These are phyloP conservation scores for Cyclotella sp. DNA, from an alignment of 108 stramenopile species.

Conservation along the genomic window DNA sequence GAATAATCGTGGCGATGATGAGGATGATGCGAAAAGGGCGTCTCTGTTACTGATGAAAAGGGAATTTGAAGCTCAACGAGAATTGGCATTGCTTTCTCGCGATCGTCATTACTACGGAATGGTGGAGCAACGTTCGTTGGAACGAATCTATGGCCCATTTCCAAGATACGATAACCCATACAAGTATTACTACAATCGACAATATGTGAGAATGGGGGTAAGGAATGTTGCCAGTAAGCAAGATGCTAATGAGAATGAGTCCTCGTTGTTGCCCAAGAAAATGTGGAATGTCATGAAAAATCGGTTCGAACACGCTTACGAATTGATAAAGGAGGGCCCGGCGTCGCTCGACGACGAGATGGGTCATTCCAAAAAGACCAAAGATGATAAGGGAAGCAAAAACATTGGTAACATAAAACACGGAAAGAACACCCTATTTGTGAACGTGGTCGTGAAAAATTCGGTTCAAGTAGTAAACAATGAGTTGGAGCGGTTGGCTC, in stretches of 20 bases:
- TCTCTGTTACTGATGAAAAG: slow-evolving; percentile 5
- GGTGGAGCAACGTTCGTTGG: slow-evolving; percentile 47
- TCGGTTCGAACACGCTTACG: slow-evolving; percentile 78
- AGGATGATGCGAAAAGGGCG: neutral
- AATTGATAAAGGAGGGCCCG: slow-evolving; percentile 81
- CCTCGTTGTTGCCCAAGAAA: slow-evolving; percentile 39
- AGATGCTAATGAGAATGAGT: slow-evolving; percentile 6
- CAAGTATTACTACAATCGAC: slow-evolving; percentile 38
- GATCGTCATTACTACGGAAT: slow-evolving; percentile 77
- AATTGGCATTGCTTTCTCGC: slow-evolving; percentile 57
- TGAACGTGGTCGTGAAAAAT: slow-evolving; percentile 85
- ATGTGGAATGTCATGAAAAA: slow-evolving; percentile 58
- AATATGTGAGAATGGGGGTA: slow-evolving; percentile 6
- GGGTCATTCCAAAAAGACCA: slow-evolving; percentile 53
- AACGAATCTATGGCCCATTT: slow-evolving; percentile 39
- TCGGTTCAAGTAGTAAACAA: slow-evolving; percentile 76
- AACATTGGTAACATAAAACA: slow-evolving; percentile 47
- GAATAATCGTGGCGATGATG: neutral
- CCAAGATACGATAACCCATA: slow-evolving; percentile 28
- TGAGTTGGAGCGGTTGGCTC: slow-evolving; percentile 77
- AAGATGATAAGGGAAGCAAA: slow-evolving; percentile 35
- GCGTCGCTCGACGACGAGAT: slow-evolving; percentile 8
- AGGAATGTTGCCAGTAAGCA: neutral
- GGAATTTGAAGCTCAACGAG: slow-evolving; percentile 61
- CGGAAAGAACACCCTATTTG: slow-evolving; percentile 61